Percentiles rank a stretch among this genome's conserved stretches.
These are phyloP conservation scores for Pseudocercospora fuligena DNA, from an alignment of 2,329 filamentous ascomycete species.

Conservation along the genomic window DNA sequence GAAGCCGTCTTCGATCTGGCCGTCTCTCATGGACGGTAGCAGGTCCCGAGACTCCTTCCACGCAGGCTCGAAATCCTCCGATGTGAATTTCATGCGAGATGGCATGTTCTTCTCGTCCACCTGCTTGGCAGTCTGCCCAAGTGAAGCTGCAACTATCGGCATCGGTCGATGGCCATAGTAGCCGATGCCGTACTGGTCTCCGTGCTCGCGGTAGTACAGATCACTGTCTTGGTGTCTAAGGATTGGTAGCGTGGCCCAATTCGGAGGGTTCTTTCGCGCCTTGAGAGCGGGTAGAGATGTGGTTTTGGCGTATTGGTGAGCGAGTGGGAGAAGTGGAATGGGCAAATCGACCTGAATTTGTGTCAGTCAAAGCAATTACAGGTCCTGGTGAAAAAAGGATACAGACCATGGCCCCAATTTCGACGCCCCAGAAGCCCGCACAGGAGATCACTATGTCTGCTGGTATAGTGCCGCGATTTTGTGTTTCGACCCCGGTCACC, in stretches of 20 bases:
- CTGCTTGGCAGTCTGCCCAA: constrained; percentile 59
- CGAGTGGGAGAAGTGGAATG: constrained; percentile 65
- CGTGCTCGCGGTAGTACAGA: constrained; percentile 69
- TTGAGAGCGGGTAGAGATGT: constrained; percentile 55
- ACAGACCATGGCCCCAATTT: constrained; percentile 63
- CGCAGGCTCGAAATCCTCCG: constrained; percentile 64
- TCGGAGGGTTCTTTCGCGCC: constrained; percentile 49
- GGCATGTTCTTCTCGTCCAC: constrained; percentile 67
- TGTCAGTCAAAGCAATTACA: not conserved
- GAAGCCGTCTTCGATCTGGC: constrained; percentile 63
- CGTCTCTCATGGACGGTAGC: constrained; percentile 57
- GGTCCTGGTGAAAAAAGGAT: no score
- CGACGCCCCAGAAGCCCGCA: constrained; percentile 69
- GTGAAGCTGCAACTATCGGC: constrained; percentile 60
- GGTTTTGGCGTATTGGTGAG: constrained; percentile 68
- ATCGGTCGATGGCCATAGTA: constrained; percentile 68
- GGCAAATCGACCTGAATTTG: constrained; percentile 50
- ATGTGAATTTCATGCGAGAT: constrained; percentile 64
- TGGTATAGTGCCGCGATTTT: constrained; percentile 51
- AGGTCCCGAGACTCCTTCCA: constrained; percentile 63
- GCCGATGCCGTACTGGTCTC: constrained; percentile 66
- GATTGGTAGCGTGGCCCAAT: constrained; percentile 62
- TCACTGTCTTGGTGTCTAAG: constrained; percentile 67
- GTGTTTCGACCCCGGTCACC: constrained; percentile 63
- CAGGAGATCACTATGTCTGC: constrained; percentile 68